These are phyloP conservation scores for Aspergillus pseudoglaucus DNA, from an alignment of 2,329 filamentous ascomycete genomes.

Conservation along the genomic window DNA sequence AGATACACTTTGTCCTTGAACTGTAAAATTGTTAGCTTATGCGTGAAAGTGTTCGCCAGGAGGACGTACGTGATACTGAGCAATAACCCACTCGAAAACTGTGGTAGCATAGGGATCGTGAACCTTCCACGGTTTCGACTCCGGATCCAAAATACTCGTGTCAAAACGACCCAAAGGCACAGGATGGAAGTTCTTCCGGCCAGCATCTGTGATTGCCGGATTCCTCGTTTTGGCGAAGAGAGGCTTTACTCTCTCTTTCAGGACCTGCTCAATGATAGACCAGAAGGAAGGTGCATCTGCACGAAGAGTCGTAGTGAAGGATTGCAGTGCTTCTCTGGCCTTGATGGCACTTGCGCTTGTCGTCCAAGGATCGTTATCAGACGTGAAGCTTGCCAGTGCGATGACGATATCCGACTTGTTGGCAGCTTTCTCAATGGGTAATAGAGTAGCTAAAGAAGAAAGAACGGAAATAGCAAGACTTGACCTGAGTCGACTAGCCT, in stretches of 20 bases:
- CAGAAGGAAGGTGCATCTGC: constrained; percentile 10
- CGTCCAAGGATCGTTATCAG: constrained; percentile 30
- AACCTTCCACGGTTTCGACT: constrained; percentile 35
- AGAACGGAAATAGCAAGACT: constrained; percentile 26
- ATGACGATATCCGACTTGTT: constrained; percentile 22
- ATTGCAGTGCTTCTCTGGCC: constrained; percentile 13
- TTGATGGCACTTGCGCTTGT: constrained; percentile 15
- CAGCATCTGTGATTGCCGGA: constrained; percentile 36
- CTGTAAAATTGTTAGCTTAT: constrained; percentile 10
- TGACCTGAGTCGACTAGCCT: constrained; percentile 19
- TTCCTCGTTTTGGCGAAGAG: constrained; percentile 38
- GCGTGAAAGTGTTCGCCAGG: background rate
- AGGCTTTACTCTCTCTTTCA: constrained; percentile 30
- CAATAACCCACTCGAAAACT: constrained; percentile 30
- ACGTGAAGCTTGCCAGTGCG: constrained; percentile 28
- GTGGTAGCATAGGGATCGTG: constrained; percentile 29
- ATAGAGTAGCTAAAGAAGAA: constrained; percentile 9
- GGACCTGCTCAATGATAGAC: constrained; percentile 9
- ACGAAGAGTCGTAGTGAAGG: constrained; percentile 4
- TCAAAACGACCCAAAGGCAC: constrained; percentile 32
- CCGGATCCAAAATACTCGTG: constrained; percentile 26
- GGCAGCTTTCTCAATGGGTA: constrained; percentile 14
- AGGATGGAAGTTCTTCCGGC: constrained; percentile 39
- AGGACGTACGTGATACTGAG: constrained; percentile 29
- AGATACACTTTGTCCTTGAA: constrained; percentile 21